Conservation (phyloP, 2,329 filamentous ascomycete species). For the Purpureocillium takamizusanense region DNA sequence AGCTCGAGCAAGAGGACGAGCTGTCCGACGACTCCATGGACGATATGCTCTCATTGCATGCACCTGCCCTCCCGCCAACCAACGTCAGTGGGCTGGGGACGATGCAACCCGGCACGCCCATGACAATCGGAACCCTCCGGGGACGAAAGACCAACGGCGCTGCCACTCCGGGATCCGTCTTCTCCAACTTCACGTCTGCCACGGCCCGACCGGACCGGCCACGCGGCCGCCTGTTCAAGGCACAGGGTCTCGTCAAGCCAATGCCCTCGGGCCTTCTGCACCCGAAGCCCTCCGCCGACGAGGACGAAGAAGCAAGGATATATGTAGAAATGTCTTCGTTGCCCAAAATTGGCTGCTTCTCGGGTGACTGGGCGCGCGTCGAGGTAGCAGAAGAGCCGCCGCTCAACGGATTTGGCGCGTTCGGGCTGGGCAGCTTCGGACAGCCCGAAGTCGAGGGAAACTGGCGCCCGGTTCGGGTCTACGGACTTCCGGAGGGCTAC, state of each 20-base stretch:
- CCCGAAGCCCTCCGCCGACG: constrained; percentile 64
- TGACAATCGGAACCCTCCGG: constrained; percentile 52
- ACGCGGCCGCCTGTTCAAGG: constrained; percentile 73
- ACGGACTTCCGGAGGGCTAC: constrained; percentile 73
- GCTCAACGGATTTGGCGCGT: constrained; percentile 54
- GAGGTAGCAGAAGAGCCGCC: constrained; percentile 70
- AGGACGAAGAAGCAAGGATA: constrained; percentile 82
- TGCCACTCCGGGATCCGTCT: constrained; percentile 77
- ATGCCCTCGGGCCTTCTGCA: constrained; percentile 75
- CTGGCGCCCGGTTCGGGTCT: constrained; percentile 83
- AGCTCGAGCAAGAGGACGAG: constrained; percentile 58
- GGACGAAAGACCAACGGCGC: constrained; percentile 61
- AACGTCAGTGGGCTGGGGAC: constrained; percentile 73
- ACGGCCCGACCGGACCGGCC: constrained; percentile 67
- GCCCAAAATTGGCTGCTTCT: constrained; percentile 89
- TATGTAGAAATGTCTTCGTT: constrained; percentile 85
- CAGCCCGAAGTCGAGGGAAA: constrained; percentile 46
- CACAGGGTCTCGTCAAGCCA: constrained; percentile 61
- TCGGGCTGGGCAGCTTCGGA: constrained; percentile 57
- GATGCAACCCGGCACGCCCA: constrained; percentile 71
- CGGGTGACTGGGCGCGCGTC: constrained; percentile 89
- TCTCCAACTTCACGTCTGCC: constrained; percentile 78
- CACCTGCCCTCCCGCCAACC: constrained; percentile 68
- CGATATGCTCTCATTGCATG: constrained; percentile 83
- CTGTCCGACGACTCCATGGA: constrained; percentile 87